Evolutionary conservation across 2,329 filamentous ascomycete species (phyloP), one percentile per base, ranked within the genome.

Genomic region (Stemphylium vesicarium): DNA sequence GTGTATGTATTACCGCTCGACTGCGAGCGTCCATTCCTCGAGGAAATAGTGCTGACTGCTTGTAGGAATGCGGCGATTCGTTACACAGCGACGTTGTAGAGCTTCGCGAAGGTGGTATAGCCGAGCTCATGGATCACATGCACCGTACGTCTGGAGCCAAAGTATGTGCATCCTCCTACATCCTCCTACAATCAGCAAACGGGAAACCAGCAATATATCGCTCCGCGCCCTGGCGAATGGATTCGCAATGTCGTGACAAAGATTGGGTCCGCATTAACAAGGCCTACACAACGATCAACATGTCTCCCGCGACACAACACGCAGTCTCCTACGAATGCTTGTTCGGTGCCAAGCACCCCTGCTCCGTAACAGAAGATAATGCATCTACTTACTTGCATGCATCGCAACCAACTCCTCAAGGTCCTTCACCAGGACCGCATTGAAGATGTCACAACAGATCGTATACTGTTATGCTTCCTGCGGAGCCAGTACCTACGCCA

Each of bases 331-430:
- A 15, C 49, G 6, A 46, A 37, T 13, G 32, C 39, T 29, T 47
- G 29, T n/a, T 36, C 48, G 16, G 15, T 43, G 2, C 13, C 37
- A 0, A 18, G 22, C 7, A 35, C 13, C 13, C 38, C 20, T n/a
- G 7, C 41, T 18, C 18, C 50, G 13, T 59, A 50, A 31, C 53
- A 55, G 29, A 15, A 44, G 8, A 54, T 45, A 12, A 47, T 65
- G 2, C 60, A 66, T 54, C 41, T 71, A 4, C 35, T 70, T 26
- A 43, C 63, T 1, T 71, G 68, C 37, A 59, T 65, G 53, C 58
- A 64, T 22, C 44, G 42, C 4, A 57, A 54, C 4, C 43, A 43
- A 10, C 29, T 36, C 11, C 50, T 57, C 0, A 66, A 64, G 35
- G 16, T 43, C 1, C 57, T 70, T 2, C 46, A 43, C 4, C 68